Evolutionary conservation across 1,139 yeast species (phyloP), one percentile per base, ranked within the genome.

Genomic region (Komagataea norvegica): DNA sequence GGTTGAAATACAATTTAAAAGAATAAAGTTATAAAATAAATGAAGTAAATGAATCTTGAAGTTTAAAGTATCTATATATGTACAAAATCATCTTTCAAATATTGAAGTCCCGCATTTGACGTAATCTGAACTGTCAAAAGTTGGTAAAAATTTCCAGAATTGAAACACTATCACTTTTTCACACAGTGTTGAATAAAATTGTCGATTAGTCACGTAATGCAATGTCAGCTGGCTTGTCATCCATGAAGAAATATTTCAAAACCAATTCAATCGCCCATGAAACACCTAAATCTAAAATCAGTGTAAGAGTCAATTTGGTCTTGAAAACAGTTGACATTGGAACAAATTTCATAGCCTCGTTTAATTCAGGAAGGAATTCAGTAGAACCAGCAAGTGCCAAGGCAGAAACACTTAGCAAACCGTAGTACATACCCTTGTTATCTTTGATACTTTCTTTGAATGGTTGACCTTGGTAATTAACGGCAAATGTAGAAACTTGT

Each of bases 401-500:
- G 29, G 74, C 87, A 25, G 94, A 85, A 52, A 91, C 97, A 49
- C 96, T 96, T 33, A 91, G 60, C 44, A 91, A 72, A 21, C 99
- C 98, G 56, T 86, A 91, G 66, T 83, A 91, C 98, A 91, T 91
- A 48, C 97, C 97, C 66, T 81, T 86, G 67, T 91, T 91, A 62
- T 82, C 95, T 42, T 72, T 71, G 54, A 91, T 83, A 45, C 88
- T 79, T 65, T 93, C 96, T 60, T 95, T 82, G 69, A 93, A 93
- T 38, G 99, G 99, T 51, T 84, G 79, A 35, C 99, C 99, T 67
- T 87, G 96, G 63, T 91, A 91, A 66, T 91, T 91, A 44, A 93
- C 96, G 13, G 96, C 96, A 68, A 91, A 91, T 0, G 99, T 91
- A 10, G 96, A 86, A 33, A 93, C 95, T 65, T 91, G 96, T 67